Evolutionary conservation across 2,329 filamentous ascomycete genomes (phyloP), one percentile per base, ranked within the genome.

Genomic region (Aspergillus persii): DNA sequence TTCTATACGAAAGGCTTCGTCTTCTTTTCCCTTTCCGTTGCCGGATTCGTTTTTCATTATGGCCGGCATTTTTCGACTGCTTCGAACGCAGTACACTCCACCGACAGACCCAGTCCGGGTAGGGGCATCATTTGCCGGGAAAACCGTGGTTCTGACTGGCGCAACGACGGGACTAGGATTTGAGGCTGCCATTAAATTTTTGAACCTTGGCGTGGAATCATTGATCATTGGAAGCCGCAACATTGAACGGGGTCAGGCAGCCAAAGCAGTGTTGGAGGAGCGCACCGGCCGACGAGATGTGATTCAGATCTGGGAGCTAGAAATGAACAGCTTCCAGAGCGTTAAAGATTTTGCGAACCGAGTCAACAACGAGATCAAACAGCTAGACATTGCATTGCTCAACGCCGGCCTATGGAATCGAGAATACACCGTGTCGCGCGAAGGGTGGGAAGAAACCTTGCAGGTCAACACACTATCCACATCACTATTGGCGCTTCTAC

Each of bases 401-500:
- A 81, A 81, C 58, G 79, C 79, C 0, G 79, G 79, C n/a, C 54
- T 79, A 4, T 76, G 76, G 61, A 74, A 75, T 50, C 68, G 73
- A 12, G 66, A 72, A 26, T 80, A 76, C 61, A 62, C 59, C 2
- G 57, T 66, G 1, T 76, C 76, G 0, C 52, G 69, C 2, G 78
- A 80, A 33, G 82, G 79, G 5, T 84, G 77, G 74, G 82, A 85
- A 59, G 73, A 79, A 55, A 81, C 77, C 1, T 62, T 88, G 9
- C 84, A 87, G 67, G 81, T 86, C 63, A 87, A 87, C 66, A 76
- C 80, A 1, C 71, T 88, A 2, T 84, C 83, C 2, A 87, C 83
- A 1, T 76, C 79, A 6, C 74, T 86, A 1, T 71, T 88, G 6
- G 82, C 77, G 0, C 62, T 86, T 2, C 68, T 86, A 2, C 74